A percentile compares a stretch with the other conserved stretches of the same genome.
Conservation (phyloP, 805 yeast genomes). For the Metschnikowia arizonensis region DNA sequence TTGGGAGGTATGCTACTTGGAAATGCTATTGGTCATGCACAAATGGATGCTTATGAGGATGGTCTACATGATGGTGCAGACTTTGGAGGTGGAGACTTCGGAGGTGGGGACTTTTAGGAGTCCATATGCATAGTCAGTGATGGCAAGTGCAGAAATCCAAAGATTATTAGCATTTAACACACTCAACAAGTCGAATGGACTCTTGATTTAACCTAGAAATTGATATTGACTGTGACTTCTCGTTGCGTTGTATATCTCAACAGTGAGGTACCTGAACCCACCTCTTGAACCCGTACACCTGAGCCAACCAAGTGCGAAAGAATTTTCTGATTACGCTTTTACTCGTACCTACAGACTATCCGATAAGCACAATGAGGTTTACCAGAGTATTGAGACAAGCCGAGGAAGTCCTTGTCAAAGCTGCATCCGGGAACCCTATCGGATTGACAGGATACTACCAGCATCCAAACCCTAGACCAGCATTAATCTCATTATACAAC, state of each 20-base stretch:
- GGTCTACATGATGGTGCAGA: slow-evolving; percentile 34
- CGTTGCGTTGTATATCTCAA: not conserved
- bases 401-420: slow-evolving; percentile 53
- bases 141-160: not conserved
- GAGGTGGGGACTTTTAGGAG: slow-evolving; percentile 10
- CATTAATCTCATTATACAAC: slow-evolving; percentile 64
- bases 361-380: slow-evolving; percentile 32
- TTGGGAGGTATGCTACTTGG: slow-evolving; percentile 57
- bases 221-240: not conserved
- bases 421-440: slow-evolving; percentile 67
- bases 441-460: slow-evolving; percentile 75
- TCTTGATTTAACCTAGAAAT: not conserved
- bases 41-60: slow-evolving; percentile 24
- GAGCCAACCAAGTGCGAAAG: slow-evolving; percentile 16
- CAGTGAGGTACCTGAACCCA: not conserved
- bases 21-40: slow-evolving; percentile 35
- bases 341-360: not conserved
- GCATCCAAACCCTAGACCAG: slow-evolving; percentile 83
- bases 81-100: slow-evolving; percentile 23
- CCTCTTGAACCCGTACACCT: slow-evolving; percentile 16
- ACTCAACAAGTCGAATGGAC: not conserved
- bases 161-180: too few relatives aligned
- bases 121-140: not conserved
- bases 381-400: slow-evolving; percentile 40
- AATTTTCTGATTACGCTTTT: slow-evolving; percentile 8